phyloP scores from a whole-genome alignment of 805 yeast species.

The Candida yuanshanica region DNA sequence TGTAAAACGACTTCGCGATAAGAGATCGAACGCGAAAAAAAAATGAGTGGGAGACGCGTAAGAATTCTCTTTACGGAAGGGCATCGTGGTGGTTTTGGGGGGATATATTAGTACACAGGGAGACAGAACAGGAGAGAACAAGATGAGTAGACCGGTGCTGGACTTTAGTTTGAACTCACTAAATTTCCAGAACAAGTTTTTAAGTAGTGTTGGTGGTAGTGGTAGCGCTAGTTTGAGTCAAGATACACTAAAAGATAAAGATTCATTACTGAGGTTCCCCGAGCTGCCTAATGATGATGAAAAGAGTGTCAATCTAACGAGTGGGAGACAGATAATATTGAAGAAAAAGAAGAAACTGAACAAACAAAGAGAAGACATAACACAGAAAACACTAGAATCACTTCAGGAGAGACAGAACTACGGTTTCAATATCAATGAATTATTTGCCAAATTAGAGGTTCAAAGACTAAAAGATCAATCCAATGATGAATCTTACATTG shows the following conservation, averaged over 20 bases:
- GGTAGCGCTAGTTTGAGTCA: no score
- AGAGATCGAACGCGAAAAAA: no score
- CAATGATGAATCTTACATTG: slow-evolving; percentile 2
- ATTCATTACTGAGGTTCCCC: no score
- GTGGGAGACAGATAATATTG: slow-evolving; percentile 15
- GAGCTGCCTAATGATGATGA: slow-evolving; percentile 5
- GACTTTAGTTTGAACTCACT: slow-evolving; percentile 16
- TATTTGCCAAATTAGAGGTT: slow-evolving; percentile 28
- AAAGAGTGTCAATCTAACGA: slow-evolving; percentile 13
- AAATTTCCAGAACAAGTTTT: slow-evolving; percentile 16
- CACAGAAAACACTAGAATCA: neutral
- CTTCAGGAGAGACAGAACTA: slow-evolving; percentile 16
- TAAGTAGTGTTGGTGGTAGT: slow-evolving; percentile 1
- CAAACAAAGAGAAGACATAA: neutral
- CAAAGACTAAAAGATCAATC: slow-evolving; percentile 14
- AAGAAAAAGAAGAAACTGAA: no score
- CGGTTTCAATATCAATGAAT: slow-evolving; percentile 34
- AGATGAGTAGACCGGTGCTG: slow-evolving; percentile 17
- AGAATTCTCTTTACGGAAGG: no score
- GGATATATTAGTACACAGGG: no score
- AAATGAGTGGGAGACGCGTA: no score
- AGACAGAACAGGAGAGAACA: no score
- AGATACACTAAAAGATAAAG: no score
- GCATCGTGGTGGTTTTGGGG: neutral
- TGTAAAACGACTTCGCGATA: no score